Evolutionary conservation across 2,329 filamentous ascomycete genomes (phyloP).

Genomic region (Metarhizium album): DNA sequence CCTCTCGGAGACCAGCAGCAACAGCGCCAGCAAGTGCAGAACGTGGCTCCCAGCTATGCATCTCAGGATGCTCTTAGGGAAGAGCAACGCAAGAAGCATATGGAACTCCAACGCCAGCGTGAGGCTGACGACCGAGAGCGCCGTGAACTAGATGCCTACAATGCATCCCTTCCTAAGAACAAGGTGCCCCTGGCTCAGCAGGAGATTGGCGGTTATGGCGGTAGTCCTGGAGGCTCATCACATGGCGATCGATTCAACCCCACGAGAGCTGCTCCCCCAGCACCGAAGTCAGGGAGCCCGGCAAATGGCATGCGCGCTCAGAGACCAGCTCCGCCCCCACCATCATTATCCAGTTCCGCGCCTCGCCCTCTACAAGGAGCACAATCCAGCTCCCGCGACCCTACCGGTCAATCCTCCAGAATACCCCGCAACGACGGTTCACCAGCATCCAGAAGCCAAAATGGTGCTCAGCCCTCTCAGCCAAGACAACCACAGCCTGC

Average conservation of each 20-base stretch:
- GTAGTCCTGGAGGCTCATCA: constrained; percentile 28
- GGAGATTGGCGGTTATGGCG: constrained; percentile 66
- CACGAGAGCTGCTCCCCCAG: constrained; percentile 70
- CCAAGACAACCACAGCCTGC: constrained; percentile 35
- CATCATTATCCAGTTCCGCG: constrained; percentile 24
- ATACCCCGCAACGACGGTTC: constrained; percentile 37
- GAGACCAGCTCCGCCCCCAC: constrained; percentile 70
- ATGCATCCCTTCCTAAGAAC: constrained; percentile 75
- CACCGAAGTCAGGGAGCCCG: constrained; percentile 54
- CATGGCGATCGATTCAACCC: constrained; percentile 71
- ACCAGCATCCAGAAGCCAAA: constrained; percentile 44
- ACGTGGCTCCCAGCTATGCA: constrained; percentile 42
- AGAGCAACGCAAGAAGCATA: constrained; percentile 51
- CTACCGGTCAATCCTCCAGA: constrained; percentile 30
- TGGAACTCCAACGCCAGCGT: constrained; percentile 45
- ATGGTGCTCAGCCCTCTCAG: constrained; percentile 41
- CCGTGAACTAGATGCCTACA: constrained; percentile 77
- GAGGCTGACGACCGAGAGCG: constrained; percentile 57
- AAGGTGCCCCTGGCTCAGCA: constrained; percentile 77
- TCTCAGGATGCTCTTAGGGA: constrained; percentile 40
- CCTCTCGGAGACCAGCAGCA: constrained; percentile 30
- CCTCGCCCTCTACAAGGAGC: constrained; percentile 35
- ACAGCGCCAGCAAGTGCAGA: constrained; percentile 48
- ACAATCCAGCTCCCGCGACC: constrained; percentile 41
- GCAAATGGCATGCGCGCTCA: constrained; percentile 54